These are phyloP conservation scores for Hirsutella rhossiliensis DNA, from an alignment of 2,329 filamentous ascomycete genomes.

Conservation along the genomic window DNA sequence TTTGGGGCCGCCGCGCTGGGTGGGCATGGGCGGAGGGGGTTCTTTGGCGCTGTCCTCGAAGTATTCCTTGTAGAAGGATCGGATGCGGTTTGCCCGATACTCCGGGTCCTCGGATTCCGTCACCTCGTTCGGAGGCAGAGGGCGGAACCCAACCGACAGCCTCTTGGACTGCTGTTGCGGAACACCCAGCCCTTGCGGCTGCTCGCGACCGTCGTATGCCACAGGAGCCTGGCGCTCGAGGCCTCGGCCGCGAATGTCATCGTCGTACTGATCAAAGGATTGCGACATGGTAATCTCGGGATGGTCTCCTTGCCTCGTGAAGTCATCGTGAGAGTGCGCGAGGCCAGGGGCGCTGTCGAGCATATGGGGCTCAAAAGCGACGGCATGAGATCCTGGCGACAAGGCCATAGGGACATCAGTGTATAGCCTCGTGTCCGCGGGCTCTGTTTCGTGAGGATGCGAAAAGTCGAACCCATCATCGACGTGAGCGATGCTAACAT, in stretches of 20 bases:
- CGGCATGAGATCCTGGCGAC: constrained; percentile 11
- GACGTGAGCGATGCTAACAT: constrained; percentile 9
- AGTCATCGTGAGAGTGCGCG: constrained; percentile 4
- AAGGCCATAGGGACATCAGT: constrained; percentile 20
- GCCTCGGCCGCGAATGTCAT: constrained; percentile 22
- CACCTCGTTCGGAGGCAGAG: constrained; percentile 76
- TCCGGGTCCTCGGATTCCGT: constrained; percentile 78
- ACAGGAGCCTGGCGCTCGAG: constrained; percentile 15
- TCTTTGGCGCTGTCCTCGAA: constrained; percentile 73
- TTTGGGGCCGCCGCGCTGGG: constrained; percentile 15
- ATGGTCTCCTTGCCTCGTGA: constrained; percentile 9
- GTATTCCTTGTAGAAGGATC: constrained; percentile 99
- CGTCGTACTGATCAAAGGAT: constrained; percentile 20
- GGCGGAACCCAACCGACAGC: constrained; percentile 64
- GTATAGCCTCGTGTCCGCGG: constrained; percentile 21
- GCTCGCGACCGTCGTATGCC: constrained; percentile 8
- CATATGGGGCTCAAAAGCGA: constrained; percentile 1
- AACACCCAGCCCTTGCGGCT: constrained; percentile 32
- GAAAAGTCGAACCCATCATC: constrained; percentile 11
- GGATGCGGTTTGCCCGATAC: constrained; percentile 86
- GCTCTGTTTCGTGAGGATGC: constrained; percentile 14
- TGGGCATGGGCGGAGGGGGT: constrained; percentile 26
- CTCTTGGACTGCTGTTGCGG: constrained; percentile 43
- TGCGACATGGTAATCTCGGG: constrained; percentile 17
- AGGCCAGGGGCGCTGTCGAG: constrained; percentile 1